These are phyloP conservation scores for Candida tetrigidarum DNA, from an alignment of 1,139 yeast genomes.

Conservation along the genomic window DNA sequence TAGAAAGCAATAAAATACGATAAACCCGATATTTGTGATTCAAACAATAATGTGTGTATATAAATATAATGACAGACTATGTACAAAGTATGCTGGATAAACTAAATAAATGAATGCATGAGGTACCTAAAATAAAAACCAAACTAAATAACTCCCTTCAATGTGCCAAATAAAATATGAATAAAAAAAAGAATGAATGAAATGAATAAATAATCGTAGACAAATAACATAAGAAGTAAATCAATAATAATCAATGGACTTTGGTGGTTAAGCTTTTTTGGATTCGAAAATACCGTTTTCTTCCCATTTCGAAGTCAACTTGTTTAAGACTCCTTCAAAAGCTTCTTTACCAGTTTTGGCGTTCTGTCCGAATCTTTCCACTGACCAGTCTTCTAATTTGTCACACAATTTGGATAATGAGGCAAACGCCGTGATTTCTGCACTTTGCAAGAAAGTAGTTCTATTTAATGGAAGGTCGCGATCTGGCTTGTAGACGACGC, in stretches of 20 bases:
- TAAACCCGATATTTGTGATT: too few relatives aligned
- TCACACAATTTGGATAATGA: slow-evolving; percentile 70
- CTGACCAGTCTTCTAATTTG: slow-evolving; percentile 90
- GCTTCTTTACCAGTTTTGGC: slow-evolving; percentile 82
- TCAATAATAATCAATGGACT: too few relatives aligned
- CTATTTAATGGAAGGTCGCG: slow-evolving; percentile 45
- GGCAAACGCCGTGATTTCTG: slow-evolving; percentile 88
- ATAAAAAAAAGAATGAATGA: not conserved
- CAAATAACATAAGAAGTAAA: too few relatives aligned
- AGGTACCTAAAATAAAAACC: not conserved
- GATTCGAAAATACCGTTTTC: slow-evolving; percentile 46
- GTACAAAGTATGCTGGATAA: slow-evolving; percentile 1
- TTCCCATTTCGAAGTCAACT: slow-evolving; percentile 56
- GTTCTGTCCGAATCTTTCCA: slow-evolving; percentile 86
- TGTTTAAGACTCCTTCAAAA: slow-evolving; percentile 74
- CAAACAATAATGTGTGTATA: not conserved
- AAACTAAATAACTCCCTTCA: slow-evolving; percentile 1
- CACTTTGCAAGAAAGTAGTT: slow-evolving; percentile 79
- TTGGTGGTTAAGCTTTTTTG: slow-evolving; percentile 13
- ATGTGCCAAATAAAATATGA: not conserved
- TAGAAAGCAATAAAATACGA: too few relatives aligned
- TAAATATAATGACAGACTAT: not conserved
- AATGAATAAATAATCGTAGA: not conserved
- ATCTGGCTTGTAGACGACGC: slow-evolving; percentile 80
- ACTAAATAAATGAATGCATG: not conserved